Evolutionary conservation across 2,329 filamentous ascomycete species (phyloP).

Genomic region (Alternaria infectoria): DNA sequence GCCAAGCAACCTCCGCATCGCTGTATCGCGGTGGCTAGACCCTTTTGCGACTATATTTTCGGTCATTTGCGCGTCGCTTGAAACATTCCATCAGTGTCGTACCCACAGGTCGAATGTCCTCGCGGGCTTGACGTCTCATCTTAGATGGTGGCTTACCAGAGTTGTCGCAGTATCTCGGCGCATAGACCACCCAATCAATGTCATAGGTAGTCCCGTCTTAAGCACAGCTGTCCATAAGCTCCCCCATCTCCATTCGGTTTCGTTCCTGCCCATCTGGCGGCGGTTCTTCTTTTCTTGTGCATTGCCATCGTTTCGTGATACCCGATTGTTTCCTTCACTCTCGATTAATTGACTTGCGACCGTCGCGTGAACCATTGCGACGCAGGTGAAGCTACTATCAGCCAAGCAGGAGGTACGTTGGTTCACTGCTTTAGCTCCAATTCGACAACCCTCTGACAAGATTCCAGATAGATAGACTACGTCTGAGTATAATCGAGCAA

Average conservation of each 20-base stretch:
- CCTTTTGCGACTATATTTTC: background rate
- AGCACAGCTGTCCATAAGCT: slow-evolving; percentile 48
- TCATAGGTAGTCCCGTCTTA: slow-evolving; percentile 31
- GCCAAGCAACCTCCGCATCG: slow-evolving; percentile 26
- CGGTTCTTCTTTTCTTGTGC: slow-evolving; percentile 20
- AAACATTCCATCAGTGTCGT: background rate
- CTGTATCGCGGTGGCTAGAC: slow-evolving; percentile 7
- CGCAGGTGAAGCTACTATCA: slow-evolving; percentile 20
- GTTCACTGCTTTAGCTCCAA: background rate
- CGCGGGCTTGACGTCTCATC: slow-evolving; percentile 12
- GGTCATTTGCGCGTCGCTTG: background rate
- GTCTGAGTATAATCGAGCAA: background rate
- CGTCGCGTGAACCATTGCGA: slow-evolving; percentile 28
- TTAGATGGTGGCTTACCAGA: slow-evolving; percentile 18
- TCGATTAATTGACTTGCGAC: slow-evolving; percentile 8
- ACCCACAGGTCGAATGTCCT: background rate
- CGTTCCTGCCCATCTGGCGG: slow-evolving; percentile 29
- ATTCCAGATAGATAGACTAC: background rate
- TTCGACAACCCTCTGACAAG: background rate
- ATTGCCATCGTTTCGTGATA: slow-evolving; percentile 31
- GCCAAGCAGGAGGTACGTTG: slow-evolving; percentile 20
- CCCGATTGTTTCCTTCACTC: slow-evolving; percentile 27
- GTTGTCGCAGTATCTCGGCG: slow-evolving; percentile 24
- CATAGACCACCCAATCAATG: slow-evolving; percentile 42
- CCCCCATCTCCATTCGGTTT: slow-evolving; percentile 16